Base-by-base conservation (phyloP, 257 asterid genomes). In the Henckelia pumila region DNA sequence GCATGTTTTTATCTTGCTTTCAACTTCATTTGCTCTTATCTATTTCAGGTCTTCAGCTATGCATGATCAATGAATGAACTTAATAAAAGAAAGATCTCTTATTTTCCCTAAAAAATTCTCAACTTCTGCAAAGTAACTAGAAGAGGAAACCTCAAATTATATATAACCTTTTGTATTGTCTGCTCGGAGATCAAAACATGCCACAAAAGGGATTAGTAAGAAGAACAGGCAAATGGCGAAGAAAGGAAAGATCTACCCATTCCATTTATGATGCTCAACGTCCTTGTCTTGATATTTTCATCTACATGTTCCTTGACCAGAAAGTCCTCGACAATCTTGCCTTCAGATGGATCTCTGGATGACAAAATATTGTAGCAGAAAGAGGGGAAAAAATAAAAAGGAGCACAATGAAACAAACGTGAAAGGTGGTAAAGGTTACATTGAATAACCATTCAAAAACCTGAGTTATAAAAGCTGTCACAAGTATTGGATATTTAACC, bases 261-360 rank as follows among this genome's bases (percentile, higher is more conserved):
- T 79, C 89, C 84, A 77, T 81, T 84, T 62, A 94, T 88, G 75
- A 90, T 88, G 80, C 79, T 73, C 73, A 94, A 80, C 70, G 87
- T 75, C 75, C 65, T 73, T 7, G 74, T 71, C 80, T 52, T 82
- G 82, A 72, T 76, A 76, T 65, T 66, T 71, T 81, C 88, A 61
- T 84, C 91, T 56, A 90, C 71, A 67, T 89, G 83, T 83, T 93
- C 95, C 73, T 66, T 75, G 68, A 72, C 81, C 69, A 88, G 99
- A 78, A 93, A 93, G 76, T 88, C 86, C 83, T 86, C 94, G 33
- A 88, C 96, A 73, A 82, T 81, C 71, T 80, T 80, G 67, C 76
- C 95, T 71, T 90, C 95, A 2, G 89, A 85, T 65, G 95, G 88
- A 77, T 90, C 95, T 77, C 96, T 90, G 60, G 55, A 76, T 67